Percentiles rank a stretch among this genome's conserved stretches.
Conservation (phyloP, 2,329 filamentous ascomycete species). For the Aspergillus persii region DNA sequence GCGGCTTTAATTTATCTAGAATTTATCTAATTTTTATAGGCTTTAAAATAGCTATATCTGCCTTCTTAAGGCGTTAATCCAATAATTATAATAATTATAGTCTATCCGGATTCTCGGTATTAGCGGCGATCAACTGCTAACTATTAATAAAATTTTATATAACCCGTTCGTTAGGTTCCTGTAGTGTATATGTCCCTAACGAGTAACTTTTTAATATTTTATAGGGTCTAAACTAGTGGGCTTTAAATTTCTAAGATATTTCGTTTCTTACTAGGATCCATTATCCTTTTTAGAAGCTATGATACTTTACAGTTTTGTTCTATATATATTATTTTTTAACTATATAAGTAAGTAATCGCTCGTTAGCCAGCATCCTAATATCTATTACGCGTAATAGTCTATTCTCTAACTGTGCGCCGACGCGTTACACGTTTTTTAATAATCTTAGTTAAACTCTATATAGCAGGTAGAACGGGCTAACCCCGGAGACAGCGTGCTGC, state of each 20-base stretch:
- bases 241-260: not conserved
- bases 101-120: not conserved
- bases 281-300: not conserved
- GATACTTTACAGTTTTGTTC: not conserved
- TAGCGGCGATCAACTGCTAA: not conserved
- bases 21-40: not conserved
- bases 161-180: not conserved
- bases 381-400: not conserved
- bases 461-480: no score
- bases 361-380: not conserved
- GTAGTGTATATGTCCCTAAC: not conserved
- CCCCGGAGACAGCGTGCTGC: not conserved
- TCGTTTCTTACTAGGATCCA: not conserved
- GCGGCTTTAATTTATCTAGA: not conserved
- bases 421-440: not conserved
- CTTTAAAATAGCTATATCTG: not conserved
- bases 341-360: not conserved
- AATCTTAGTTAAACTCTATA: not conserved
- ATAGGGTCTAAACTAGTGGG: not conserved
- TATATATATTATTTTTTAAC: not conserved
- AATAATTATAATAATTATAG: not conserved
- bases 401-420: not conserved
- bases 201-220: not conserved
- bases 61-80: not conserved
- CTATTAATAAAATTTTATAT: not conserved